phyloP scores from a whole-genome alignment of 352 stramenopile species.

The Pythium diclinum region DNA sequence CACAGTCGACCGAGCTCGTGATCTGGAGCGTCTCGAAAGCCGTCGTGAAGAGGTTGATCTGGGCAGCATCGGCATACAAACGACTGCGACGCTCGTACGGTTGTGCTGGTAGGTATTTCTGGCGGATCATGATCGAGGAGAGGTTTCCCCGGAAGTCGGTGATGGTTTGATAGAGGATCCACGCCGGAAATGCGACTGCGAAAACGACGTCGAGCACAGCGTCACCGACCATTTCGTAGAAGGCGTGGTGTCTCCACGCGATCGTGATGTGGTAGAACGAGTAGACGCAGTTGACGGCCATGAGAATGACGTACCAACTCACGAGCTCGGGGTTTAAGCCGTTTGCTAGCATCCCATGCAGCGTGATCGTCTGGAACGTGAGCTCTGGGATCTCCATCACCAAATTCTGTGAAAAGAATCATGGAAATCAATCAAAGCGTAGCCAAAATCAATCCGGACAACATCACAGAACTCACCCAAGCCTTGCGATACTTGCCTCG shows the following conservation, averaged over 20 bases:
- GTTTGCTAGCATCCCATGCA: constrained; percentile 32
- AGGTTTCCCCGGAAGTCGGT: constrained; percentile 36
- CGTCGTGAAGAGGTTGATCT: constrained; percentile 39
- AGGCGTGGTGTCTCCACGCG: constrained; percentile 28
- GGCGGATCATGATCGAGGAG: constrained; percentile 28
- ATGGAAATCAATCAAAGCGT: constrained; percentile 1
- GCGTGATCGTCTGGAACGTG: constrained; percentile 32
- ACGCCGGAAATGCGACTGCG: constrained; percentile 36
- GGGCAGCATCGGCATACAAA: constrained; percentile 29
- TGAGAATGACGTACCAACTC: constrained; percentile 33
- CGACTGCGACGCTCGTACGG: constrained; percentile 34
- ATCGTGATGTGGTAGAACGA: constrained; percentile 27
- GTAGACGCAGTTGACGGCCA: constrained; percentile 37
- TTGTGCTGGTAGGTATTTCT: constrained; percentile 37
- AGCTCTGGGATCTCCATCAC: constrained; percentile 18
- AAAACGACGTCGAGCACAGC: constrained; percentile 40
- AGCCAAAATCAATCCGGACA: background rate
- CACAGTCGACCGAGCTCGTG: constrained; percentile 12
- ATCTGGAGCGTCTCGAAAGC: constrained; percentile 33
- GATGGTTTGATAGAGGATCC: constrained; percentile 32
- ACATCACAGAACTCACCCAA: background rate
- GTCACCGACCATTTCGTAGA: constrained; percentile 37
- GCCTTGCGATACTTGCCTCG: constrained; percentile 2
- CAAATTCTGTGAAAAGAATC: background rate
- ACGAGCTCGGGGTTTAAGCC: constrained; percentile 28